These are phyloP conservation scores for Pittosporum tobira DNA, from an alignment of 129 eudicot species.

Conservation along the genomic window DNA sequence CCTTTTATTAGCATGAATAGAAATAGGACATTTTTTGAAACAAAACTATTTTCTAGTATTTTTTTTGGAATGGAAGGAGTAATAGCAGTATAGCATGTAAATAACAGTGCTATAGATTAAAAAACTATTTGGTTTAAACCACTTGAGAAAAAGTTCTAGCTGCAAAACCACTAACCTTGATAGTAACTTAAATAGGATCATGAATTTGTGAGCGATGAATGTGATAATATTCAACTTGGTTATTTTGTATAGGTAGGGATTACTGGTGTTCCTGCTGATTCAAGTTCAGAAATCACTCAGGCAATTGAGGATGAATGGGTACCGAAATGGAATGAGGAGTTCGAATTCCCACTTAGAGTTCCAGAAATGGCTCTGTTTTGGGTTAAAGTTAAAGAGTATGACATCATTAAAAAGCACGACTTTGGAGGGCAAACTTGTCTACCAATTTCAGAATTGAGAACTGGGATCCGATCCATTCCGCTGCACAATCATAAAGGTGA, in stretches of 20 bases:
- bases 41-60: no score
- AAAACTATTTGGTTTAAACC: no score
- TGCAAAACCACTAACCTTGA: no score
- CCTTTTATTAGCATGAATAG: no score
- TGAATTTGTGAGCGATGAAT: no score
- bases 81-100: no score
- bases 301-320: constrained; percentile 30
- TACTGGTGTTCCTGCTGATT: constrained; percentile 30
- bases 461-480: constrained; percentile 30
- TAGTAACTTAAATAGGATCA: no score
- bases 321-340: constrained; percentile 36
- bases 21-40: no score
- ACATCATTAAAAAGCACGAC: constrained; percentile 22
- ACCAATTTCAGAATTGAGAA: constrained; percentile 30
- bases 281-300: constrained; percentile 19
- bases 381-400: constrained; percentile 29
- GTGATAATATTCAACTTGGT: no score
- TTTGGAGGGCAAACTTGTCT: constrained; percentile 39
- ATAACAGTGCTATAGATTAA: no score
- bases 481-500: constrained; percentile 26
- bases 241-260: constrained; percentile 30
- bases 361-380: constrained; percentile 39
- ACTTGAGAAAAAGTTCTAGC: no score
- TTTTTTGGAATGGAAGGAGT: no score
- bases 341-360: constrained; percentile 27